phyloP scores from a whole-genome alignment of 768 basidiomycete species.

The Amanita pseudoporphyria region DNA sequence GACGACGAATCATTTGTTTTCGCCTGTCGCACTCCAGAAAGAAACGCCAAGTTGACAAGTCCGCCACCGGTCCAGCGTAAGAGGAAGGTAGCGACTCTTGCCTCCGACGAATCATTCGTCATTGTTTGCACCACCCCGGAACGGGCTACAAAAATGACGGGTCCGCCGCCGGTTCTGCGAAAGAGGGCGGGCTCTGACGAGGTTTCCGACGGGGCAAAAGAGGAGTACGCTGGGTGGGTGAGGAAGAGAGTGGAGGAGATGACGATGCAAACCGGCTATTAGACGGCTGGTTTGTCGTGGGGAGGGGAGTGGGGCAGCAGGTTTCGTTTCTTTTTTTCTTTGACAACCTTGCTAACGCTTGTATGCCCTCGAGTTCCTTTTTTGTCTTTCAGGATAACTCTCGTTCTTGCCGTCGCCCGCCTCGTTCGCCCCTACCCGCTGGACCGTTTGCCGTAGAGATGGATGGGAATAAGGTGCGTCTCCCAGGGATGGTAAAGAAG shows the following conservation, averaged over 20 bases:
- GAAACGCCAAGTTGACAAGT: background rate
- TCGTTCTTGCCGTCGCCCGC: background rate
- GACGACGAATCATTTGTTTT: background rate
- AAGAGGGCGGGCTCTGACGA: background rate
- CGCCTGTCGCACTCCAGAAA: background rate
- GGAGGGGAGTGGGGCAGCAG: background rate
- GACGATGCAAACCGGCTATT: background rate
- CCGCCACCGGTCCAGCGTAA: background rate
- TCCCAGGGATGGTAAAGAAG: background rate
- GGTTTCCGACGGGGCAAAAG: background rate
- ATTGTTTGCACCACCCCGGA: background rate
- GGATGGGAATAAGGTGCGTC: background rate
- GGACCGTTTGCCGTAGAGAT: no score
- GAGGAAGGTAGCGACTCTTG: background rate
- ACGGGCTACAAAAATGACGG: background rate
- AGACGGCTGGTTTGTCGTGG: background rate
- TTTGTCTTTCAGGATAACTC: background rate
- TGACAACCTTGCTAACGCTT: background rate
- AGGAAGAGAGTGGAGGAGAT: background rate
- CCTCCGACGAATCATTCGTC: background rate
- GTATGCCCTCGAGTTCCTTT: background rate
- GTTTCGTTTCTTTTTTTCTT: background rate
- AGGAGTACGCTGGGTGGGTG: background rate
- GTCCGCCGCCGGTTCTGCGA: background rate
- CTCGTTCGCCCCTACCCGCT: background rate